Evolutionary conservation across 768 basidiomycete genomes (phyloP), one percentile per base, ranked within the genome.

Genomic region (Glaciozyma antarctica): DNA sequence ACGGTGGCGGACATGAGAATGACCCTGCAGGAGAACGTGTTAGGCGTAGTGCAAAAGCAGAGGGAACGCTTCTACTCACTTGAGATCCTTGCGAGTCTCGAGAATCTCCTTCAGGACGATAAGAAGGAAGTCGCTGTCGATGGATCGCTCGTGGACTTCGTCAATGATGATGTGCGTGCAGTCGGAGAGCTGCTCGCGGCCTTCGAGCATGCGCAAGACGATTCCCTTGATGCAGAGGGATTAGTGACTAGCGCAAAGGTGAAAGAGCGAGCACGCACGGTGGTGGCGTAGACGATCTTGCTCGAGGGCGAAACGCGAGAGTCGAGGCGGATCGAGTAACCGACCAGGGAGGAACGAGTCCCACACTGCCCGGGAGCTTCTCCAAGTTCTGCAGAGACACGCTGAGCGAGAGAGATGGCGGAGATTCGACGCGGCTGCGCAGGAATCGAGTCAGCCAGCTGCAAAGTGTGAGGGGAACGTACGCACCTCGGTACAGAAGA

Each of bases 1-100:
- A 95, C 80, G 0, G 95, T 99, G 1, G 95, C 94, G 41, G 91
- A 94, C 94, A 99, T 99, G 55, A 98, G 81, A 21, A 97, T 83
- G 48, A 99, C 84, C 77, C 90, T 92, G 63, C 9, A 2, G 21
- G 58, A 64, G 22, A 55, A 62, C 38, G 2, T 19, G 38, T 60
- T 26, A 41, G 38, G 38, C 7, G 7, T 15, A 71, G 38, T 48
- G 41, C 51, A 49, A 30, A 57, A 41, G 64, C 21, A 57, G 19
- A 2, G 4, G 9, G 4, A 45, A n/a, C 3, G 45, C n/a, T 24
- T 22, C 24, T 47, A 16, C 80, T 64, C 69, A 88, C 91, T 88
- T 93, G n/a, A 99, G 79, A 71, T 94, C 85, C 57, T 85, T 82
- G 30, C 89, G 82, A 68, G 86, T 83, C 61, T 81, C 77, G 59